phyloP scores from a whole-genome alignment of 352 stramenopile genomes.

The Thalassiosira mediterranea region DNA sequence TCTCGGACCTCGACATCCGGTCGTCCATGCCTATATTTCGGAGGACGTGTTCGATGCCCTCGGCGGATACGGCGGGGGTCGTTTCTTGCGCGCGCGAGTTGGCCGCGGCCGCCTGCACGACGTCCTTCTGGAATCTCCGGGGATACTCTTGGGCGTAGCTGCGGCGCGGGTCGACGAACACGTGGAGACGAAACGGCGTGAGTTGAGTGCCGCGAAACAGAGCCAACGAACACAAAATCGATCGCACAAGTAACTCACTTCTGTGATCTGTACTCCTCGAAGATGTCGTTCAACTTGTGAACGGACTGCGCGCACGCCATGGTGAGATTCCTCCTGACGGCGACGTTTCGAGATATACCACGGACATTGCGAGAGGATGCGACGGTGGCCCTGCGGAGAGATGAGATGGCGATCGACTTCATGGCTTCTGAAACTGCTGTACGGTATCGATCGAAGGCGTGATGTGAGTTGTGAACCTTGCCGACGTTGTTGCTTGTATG shows the following conservation, averaged over 20 bases:
- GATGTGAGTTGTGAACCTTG: too few species aligned
- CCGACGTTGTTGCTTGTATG: too few species aligned
- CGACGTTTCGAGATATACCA: too few species aligned
- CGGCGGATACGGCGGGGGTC: slow-evolving; percentile 22
- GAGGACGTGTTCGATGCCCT: slow-evolving; percentile 58
- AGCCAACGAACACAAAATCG: background rate
- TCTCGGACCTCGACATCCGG: slow-evolving; percentile 47
- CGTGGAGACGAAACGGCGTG: background rate
- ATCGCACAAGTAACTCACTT: slow-evolving; percentile 43
- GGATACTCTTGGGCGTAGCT: slow-evolving; percentile 65
- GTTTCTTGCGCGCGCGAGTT: slow-evolving; percentile 10
- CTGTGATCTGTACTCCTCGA: slow-evolving; percentile 55
- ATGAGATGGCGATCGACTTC: slow-evolving; percentile 17
- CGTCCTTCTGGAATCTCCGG: slow-evolving; percentile 62
- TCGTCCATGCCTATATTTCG: slow-evolving; percentile 56
- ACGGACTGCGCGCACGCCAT: slow-evolving; percentile 36
- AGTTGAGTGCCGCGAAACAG: background rate
- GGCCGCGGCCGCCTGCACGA: slow-evolving; percentile 49
- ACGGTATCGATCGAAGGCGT: too few species aligned
- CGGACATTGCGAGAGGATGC: background rate
- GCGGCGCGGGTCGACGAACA: background rate
- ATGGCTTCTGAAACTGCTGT: too few species aligned
- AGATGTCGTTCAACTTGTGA: slow-evolving; percentile 43
- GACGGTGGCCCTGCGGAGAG: slow-evolving; percentile 8
- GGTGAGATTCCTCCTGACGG: slow-evolving; percentile 16